Conservation (phyloP, 139 green algal genomes). For the Trebouxia sp. region DNA sequence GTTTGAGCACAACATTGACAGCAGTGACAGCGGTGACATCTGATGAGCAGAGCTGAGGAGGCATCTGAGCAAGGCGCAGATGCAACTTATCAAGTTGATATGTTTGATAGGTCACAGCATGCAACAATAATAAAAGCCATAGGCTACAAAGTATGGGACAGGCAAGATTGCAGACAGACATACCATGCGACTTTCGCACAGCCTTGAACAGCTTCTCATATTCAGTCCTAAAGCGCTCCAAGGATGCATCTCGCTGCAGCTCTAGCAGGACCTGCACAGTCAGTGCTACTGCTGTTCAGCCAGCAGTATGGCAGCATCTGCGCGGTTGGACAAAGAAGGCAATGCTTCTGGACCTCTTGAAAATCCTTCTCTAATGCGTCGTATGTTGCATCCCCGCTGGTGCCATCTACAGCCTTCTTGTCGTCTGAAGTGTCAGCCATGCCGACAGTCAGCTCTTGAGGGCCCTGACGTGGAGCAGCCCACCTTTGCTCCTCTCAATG, state of each 20-base stretch:
- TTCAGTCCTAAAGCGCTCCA: constrained; percentile 83
- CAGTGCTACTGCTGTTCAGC: background rate
- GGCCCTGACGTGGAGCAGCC: too few species aligned
- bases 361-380: constrained; percentile 21
- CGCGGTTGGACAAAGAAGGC: background rate
- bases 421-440: constrained; percentile 18
- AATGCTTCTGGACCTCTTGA: constrained; percentile 16
- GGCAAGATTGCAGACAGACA: too few species aligned
- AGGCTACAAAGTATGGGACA: too few species aligned
- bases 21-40: background rate
- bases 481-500: too few species aligned
- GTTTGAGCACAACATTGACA: constrained; percentile 63
- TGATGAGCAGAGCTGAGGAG: background rate
- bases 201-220: constrained; percentile 90
- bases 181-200: constrained; percentile 87
- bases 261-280: constrained; percentile 78
- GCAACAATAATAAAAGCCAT: too few species aligned
- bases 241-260: constrained; percentile 70
- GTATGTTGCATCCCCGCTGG: background rate
- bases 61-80: background rate
- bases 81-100: background rate
- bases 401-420: background rate
- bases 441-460: too few species aligned
- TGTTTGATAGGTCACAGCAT: too few species aligned
- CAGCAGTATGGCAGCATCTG: background rate